Percentiles rank a stretch among this genome's conserved stretches.
Conservation (phyloP, 345 rosid genomes). For the Salix caprea region DNA sequence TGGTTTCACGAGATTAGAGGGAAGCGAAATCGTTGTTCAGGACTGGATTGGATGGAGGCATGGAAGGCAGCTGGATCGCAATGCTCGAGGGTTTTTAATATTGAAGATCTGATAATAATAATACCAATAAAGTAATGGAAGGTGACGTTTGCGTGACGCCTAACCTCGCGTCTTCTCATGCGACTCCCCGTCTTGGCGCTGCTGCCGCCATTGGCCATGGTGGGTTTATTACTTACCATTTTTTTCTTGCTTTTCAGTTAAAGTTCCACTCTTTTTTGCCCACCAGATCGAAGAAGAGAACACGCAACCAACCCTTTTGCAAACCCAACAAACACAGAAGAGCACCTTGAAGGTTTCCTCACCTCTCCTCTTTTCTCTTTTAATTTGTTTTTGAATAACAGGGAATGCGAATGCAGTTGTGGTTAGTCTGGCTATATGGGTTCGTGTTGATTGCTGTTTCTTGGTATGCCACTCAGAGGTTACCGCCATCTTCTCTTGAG, state of each 20-base stretch:
- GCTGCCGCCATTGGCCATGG: slow-evolving; percentile 6
- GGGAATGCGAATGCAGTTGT: slow-evolving; percentile 52
- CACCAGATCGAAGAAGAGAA: background rate
- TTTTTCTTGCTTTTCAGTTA: slow-evolving; percentile 37
- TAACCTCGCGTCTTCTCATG: slow-evolving; percentile 13
- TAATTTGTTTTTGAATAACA: slow-evolving; percentile 23
- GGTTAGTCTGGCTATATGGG: slow-evolving; percentile 76
- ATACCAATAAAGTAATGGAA: slow-evolving; percentile 4
- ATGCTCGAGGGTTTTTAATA: background rate
- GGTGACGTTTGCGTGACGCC: slow-evolving; percentile 11
- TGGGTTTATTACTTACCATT: slow-evolving; percentile 26
- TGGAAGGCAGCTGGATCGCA: background rate
- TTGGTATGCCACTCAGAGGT: slow-evolving; percentile 59
- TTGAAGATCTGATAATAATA: background rate
- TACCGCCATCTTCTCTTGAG: slow-evolving; percentile 33
- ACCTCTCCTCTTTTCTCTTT: background rate
- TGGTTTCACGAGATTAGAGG: no score
- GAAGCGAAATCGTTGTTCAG: no score
- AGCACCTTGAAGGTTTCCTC: slow-evolving; percentile 7
- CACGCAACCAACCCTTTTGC: background rate
- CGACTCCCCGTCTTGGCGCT: slow-evolving; percentile 25
- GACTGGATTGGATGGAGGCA: background rate
- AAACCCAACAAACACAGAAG: background rate
- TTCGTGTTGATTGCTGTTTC: slow-evolving; percentile 61
- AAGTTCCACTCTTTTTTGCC: slow-evolving; percentile 29